phyloP scores from a whole-genome alignment of 495 filamentous ascomycete species.

The Podospora anserina region DNA sequence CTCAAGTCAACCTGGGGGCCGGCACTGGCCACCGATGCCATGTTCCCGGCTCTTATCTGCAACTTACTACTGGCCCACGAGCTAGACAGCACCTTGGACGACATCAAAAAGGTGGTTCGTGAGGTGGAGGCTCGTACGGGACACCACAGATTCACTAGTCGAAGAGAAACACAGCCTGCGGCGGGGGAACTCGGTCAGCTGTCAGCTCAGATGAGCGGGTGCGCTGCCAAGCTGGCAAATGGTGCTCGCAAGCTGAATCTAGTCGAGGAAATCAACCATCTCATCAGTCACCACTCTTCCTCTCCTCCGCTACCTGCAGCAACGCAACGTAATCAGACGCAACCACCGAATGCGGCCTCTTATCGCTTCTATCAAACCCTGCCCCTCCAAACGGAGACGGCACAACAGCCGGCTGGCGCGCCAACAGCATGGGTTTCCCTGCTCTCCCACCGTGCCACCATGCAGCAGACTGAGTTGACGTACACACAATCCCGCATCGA shows the following conservation, averaged over 20 bases:
- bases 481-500: constrained; percentile 33
- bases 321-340: no score
- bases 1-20: constrained; percentile 25
- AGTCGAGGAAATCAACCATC: constrained; percentile 24
- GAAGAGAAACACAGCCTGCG: constrained; percentile 26
- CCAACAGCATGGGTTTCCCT: constrained; percentile 6
- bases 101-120: constrained; percentile 29
- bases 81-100: constrained; percentile 27
- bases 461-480: constrained; percentile 31
- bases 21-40: constrained; percentile 16
- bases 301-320: no score
- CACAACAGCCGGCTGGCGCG: not conserved
- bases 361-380: not conserved
- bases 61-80: constrained; percentile 27
- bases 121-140: constrained; percentile 32
- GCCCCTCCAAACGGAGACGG: not conserved
- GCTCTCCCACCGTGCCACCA: constrained; percentile 22
- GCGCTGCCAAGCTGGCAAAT: constrained; percentile 33
- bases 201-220: constrained; percentile 30
- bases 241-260: constrained; percentile 29
- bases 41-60: constrained; percentile 32
- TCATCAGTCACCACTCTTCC: constrained; percentile 22
- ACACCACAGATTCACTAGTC: constrained; percentile 28
- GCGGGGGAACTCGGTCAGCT: constrained; percentile 29
- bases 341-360: no score